Conservation (phyloP, 1,284 basidiomycete genomes). For the Volvariella volvacea region DNA sequence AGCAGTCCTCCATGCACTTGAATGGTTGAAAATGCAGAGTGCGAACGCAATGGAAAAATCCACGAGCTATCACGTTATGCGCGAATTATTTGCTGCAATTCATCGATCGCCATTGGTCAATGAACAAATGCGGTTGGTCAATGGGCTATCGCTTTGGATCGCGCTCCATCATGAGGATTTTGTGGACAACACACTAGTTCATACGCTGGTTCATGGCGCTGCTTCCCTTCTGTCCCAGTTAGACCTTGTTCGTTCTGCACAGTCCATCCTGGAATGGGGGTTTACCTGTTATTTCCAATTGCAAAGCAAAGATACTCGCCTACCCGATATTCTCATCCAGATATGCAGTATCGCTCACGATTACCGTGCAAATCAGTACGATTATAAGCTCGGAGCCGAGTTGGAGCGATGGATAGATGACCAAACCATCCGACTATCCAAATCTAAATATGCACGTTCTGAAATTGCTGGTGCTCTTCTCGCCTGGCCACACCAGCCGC, state of each 20-base stretch:
- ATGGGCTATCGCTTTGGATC: slow-evolving; percentile 70
- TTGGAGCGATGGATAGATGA: slow-evolving; percentile 61
- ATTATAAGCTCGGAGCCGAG: slow-evolving; percentile 21
- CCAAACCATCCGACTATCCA: slow-evolving; percentile 37
- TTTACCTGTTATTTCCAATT: slow-evolving; percentile 43
- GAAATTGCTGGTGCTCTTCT: slow-evolving; percentile 53
- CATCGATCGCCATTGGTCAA: slow-evolving; percentile 74
- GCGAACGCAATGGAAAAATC: slow-evolving; percentile 35
- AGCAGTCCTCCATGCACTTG: slow-evolving; percentile 47
- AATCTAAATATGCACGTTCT: slow-evolving; percentile 27
- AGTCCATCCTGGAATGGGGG: slow-evolving; percentile 75
- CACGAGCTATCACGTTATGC: slow-evolving; percentile 71
- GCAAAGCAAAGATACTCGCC: slow-evolving; percentile 34
- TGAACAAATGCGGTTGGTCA: slow-evolving; percentile 77
- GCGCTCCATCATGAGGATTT: slow-evolving; percentile 53
- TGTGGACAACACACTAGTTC: slow-evolving; percentile 50
- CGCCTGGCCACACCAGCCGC: slow-evolving; percentile 65
- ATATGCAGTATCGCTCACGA: slow-evolving; percentile 27
- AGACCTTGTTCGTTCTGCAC: slow-evolving; percentile 63
- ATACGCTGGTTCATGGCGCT: slow-evolving; percentile 64
- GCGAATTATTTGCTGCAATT: slow-evolving; percentile 66
- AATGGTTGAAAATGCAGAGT: slow-evolving; percentile 44
- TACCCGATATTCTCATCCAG: slow-evolving; percentile 65
- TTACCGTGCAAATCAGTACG: background rate
- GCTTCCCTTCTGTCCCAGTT: slow-evolving; percentile 58